phyloP scores from a whole-genome alignment of 306 rosid species.

The Comarum palustre region DNA sequence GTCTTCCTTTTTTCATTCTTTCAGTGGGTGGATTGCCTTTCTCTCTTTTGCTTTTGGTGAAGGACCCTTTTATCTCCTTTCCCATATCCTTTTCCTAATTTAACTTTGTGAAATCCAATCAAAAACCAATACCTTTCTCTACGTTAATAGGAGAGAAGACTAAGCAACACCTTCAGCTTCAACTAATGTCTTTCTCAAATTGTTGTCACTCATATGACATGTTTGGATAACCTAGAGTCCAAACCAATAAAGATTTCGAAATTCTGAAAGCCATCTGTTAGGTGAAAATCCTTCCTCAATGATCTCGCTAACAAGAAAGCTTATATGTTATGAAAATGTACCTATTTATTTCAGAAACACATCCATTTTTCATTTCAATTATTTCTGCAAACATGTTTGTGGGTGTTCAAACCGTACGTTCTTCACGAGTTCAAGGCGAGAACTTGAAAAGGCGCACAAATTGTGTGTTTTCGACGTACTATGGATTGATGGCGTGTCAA shows the following conservation, averaged over 20 bases:
- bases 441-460: too few relatives aligned
- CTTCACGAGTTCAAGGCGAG: too few relatives aligned
- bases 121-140: constrained; percentile 36
- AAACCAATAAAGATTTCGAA: not conserved
- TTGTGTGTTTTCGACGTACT: too few relatives aligned
- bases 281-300: not conserved
- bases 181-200: constrained; percentile 33
- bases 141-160: constrained; percentile 28
- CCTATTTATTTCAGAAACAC: not conserved
- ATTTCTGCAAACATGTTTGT: too few relatives aligned
- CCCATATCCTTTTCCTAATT: constrained; percentile 41
- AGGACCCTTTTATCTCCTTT: constrained; percentile 46
- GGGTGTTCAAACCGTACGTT: too few relatives aligned
- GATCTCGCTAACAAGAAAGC: not conserved
- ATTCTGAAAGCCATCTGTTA: not conserved
- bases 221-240: constrained; percentile 10
- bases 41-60: constrained; percentile 50
- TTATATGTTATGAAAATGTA: not conserved
- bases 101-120: constrained; percentile 47
- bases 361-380: not conserved
- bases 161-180: constrained; percentile 38
- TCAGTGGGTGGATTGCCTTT: constrained; percentile 33
- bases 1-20: not conserved
- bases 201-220: constrained; percentile 24
- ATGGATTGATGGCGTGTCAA: too few relatives aligned